phyloP scores from a whole-genome alignment of 306 rosid species.

The Herpetospermum pedunculosum region DNA sequence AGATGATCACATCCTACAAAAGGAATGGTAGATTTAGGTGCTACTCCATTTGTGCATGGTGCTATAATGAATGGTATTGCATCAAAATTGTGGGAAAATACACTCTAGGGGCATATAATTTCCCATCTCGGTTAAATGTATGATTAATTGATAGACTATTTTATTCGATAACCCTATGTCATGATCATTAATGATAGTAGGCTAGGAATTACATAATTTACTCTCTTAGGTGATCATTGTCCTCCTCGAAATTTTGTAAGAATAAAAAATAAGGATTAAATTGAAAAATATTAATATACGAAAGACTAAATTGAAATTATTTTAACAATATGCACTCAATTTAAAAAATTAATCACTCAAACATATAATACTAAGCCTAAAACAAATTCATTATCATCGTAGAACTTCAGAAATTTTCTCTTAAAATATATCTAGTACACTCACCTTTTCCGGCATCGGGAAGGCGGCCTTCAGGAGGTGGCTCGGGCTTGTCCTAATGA shows the following conservation, averaged over 20 bases:
- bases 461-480: constrained; percentile 61
- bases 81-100: neutral
- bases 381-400: neutral
- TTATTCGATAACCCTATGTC: neutral
- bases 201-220: too few relatives aligned
- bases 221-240: too few relatives aligned
- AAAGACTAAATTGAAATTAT: too few relatives aligned
- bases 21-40: neutral
- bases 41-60: neutral
- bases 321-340: too few relatives aligned
- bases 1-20: constrained; percentile 44
- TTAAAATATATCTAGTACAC: neutral
- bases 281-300: too few relatives aligned
- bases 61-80: neutral
- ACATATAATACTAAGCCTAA: too few relatives aligned
- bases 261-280: too few relatives aligned
- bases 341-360: too few relatives aligned
- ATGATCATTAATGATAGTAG: too few relatives aligned
- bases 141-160: too few relatives aligned
- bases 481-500: constrained; percentile 39
- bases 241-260: too few relatives aligned
- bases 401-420: neutral
- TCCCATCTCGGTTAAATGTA: too few relatives aligned
- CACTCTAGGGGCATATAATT: neutral
- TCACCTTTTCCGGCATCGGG: constrained; percentile 47